A percentile compares a stretch with the other conserved stretches of the same genome.
Evolutionary conservation across 257 asterid species (phyloP).

Genomic region (Eucommia ulmoides): DNA sequence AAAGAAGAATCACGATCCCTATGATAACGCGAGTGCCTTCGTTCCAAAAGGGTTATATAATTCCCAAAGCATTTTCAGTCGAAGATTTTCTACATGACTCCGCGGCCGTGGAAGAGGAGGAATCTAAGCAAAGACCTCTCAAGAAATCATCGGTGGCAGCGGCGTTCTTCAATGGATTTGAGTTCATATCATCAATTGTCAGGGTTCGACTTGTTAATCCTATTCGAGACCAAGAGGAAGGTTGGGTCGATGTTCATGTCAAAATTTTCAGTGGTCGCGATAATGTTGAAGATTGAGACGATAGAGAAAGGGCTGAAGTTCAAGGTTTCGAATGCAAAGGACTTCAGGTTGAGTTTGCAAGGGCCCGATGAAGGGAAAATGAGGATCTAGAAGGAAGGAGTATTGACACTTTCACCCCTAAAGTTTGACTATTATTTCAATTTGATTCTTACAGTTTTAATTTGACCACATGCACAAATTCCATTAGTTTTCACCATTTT

Average conservation of each 20-base stretch:
- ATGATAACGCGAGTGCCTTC: constrained; percentile 37
- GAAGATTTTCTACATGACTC: constrained; percentile 3
- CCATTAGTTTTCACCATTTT: too few species aligned
- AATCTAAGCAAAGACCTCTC: constrained; percentile 12
- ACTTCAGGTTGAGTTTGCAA: constrained; percentile 15
- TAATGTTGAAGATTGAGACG: constrained; percentile 13
- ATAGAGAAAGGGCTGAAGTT: constrained; percentile 14
- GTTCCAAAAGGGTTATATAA: constrained; percentile 27
- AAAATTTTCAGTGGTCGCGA: constrained; percentile 13
- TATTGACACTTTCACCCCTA: too few species aligned
- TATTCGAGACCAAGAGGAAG: constrained; percentile 38
- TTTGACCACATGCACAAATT: too few species aligned
- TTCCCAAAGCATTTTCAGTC: constrained; percentile 25
- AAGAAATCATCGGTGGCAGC: constrained; percentile 46
- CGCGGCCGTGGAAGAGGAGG: constrained; percentile 23
- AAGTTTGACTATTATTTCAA: too few species aligned
- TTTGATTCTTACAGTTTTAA: too few species aligned
- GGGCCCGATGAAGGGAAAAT: constrained; percentile 14
- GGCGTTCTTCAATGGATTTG: constrained; percentile 42
- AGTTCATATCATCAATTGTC: constrained; percentile 46
- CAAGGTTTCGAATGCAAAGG: constrained; percentile 9
- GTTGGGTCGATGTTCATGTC: constrained; percentile 29
- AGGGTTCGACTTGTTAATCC: constrained; percentile 40
- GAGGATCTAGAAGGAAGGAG: too few species aligned
- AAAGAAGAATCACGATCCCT: constrained; percentile 29